Percentiles rank a stretch among this genome's conserved stretches.
Evolutionary conservation across 2,329 filamentous ascomycete species (phyloP).

Genomic region (Dactylellina drechsleri): DNA sequence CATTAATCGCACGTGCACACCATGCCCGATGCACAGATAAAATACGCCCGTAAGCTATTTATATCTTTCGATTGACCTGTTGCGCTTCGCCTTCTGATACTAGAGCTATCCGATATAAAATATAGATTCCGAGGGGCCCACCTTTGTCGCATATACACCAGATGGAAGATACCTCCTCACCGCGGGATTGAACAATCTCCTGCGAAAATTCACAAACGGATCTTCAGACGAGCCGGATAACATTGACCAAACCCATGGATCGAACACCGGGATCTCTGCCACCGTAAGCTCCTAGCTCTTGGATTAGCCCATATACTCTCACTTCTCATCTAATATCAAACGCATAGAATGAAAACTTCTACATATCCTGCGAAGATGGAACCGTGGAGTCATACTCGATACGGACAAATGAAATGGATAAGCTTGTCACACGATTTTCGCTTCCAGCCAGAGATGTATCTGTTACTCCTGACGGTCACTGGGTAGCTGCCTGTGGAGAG

Average conservation of each 20-base stretch:
- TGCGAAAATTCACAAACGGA: conserved; percentile 89
- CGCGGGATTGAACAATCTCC: conserved; percentile 90
- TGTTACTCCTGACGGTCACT: conserved; percentile 81
- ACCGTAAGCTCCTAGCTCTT: conserved; percentile 64
- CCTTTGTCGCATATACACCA: conserved; percentile 87
- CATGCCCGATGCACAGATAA: conserved; percentile 48
- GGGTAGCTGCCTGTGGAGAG: conserved; percentile 97
- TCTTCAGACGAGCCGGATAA: conserved; percentile 92
- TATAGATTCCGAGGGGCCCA: conserved; percentile 82
- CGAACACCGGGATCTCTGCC: conserved; percentile 81
- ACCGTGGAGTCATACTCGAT: conserved; percentile 95
- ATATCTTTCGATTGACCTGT: neutral
- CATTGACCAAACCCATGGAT: conserved; percentile 89
- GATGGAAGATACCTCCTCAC: conserved; percentile 88
- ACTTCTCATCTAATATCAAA: neutral
- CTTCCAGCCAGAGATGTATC: conserved; percentile 87
- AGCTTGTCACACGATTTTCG: conserved; percentile 83
- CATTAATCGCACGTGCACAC: conserved; percentile 1
- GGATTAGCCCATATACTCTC: neutral
- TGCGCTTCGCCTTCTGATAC: neutral
- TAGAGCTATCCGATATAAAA: neutral
- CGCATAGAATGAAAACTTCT: conserved; percentile 79
- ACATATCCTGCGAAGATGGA: conserved; percentile 91
- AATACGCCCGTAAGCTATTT: conserved; percentile 37
- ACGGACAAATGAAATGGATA: conserved; percentile 76